Conservation (phyloP, 495 filamentous ascomycete species). For the Oidiodendron maius region DNA sequence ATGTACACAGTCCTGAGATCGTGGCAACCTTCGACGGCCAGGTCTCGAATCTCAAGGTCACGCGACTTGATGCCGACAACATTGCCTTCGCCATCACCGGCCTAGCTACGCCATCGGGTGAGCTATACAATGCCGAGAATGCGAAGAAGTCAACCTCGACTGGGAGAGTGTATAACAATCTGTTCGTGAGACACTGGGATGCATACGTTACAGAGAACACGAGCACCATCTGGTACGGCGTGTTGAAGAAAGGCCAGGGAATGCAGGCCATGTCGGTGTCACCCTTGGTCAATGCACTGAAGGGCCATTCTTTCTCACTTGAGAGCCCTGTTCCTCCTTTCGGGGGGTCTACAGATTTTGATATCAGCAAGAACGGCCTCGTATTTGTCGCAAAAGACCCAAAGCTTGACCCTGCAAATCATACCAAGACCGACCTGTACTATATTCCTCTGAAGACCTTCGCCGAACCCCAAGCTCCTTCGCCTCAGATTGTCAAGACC, state of each 20-base stretch:
- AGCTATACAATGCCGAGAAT: conserved; percentile 52
- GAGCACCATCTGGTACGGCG: conserved; percentile 68
- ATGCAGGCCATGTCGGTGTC: conserved; percentile 33
- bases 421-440: conserved; percentile 77
- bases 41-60: conserved; percentile 70
- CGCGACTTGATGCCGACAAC: conserved; percentile 50
- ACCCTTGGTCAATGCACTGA: conserved; percentile 50
- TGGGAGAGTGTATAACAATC: conserved; percentile 60
- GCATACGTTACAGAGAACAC: conserved; percentile 60
- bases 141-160: conserved; percentile 50
- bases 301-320: conserved; percentile 12
- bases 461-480: conserved; percentile 41
- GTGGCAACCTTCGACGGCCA: conserved; percentile 57
- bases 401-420: conserved; percentile 63
- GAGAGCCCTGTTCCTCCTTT: conserved; percentile 54
- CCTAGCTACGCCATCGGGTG: conserved; percentile 53
- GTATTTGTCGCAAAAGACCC: conserved; percentile 79
- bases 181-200: conserved; percentile 79
- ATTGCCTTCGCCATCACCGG: conserved; percentile 66
- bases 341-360: conserved; percentile 49
- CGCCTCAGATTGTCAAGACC: conserved; percentile 40
- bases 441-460: conserved; percentile 60
- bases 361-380: conserved; percentile 50
- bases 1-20: conserved; percentile 21
- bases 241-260: conserved; percentile 46